These are phyloP conservation scores for Cercophora scortea DNA, from an alignment of 495 filamentous ascomycete genomes.

Conservation along the genomic window DNA sequence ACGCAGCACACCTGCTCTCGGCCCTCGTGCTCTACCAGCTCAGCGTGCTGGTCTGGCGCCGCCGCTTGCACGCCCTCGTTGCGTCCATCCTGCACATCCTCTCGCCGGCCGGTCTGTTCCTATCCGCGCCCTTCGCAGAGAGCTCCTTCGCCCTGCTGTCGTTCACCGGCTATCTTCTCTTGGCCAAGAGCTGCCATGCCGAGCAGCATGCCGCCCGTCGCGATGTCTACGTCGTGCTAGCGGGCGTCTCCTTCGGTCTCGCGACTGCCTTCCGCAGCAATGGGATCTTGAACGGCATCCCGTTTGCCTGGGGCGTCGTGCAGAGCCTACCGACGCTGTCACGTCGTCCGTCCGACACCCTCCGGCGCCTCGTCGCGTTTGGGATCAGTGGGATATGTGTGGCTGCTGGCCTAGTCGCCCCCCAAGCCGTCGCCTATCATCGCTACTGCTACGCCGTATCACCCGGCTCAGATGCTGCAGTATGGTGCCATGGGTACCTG, in stretches of 20 bases:
- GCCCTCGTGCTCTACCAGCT: constrained; percentile 62
- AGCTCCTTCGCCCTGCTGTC: constrained; percentile 70
- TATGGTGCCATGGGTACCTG: constrained; percentile 64
- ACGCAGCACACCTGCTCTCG: constrained; percentile 66
- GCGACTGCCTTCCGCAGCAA: constrained; percentile 78
- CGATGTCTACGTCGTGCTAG: constrained; percentile 43
- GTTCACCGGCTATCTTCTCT: constrained; percentile 64
- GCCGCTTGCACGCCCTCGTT: constrained; percentile 50
- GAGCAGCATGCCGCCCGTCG: constrained; percentile 7
- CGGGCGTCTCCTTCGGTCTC: constrained; percentile 62
- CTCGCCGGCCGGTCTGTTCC: constrained; percentile 80
- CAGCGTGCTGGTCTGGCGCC: constrained; percentile 34
- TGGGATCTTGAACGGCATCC: constrained; percentile 73
- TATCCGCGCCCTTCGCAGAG: constrained; percentile 83
- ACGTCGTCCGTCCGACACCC: constrained; percentile 11
- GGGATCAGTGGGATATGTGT: constrained; percentile 59
- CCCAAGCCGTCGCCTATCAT: constrained; percentile 68
- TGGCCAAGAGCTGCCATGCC: constrained; percentile 46
- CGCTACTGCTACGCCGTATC: constrained; percentile 51
- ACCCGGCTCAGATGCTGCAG: constrained; percentile 15
- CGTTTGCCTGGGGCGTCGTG: constrained; percentile 33
- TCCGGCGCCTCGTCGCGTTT: constrained; percentile 46
- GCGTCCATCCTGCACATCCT: constrained; percentile 70
- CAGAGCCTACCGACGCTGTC: constrained; percentile 42
- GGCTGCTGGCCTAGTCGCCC: constrained; percentile 56